Evolutionary conservation across 768 basidiomycete species (phyloP), one percentile per base, ranked within the genome.

Genomic region (Gloeophyllum trabeum): DNA sequence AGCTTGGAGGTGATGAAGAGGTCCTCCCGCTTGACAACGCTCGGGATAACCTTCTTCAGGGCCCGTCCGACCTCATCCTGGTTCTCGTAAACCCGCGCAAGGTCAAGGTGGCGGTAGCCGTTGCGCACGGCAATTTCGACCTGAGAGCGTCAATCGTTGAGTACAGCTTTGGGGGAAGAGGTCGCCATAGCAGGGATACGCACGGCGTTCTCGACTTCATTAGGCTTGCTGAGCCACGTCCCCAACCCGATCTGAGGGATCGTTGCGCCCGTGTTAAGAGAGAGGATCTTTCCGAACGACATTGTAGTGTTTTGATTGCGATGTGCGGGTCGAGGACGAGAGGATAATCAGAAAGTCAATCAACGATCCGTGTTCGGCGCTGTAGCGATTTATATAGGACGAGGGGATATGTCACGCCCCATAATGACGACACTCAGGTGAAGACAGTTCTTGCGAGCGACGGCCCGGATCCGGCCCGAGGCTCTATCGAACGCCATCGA

Each of bases 61-160:
- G 82, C 82, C 3, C 68, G 66, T 4, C 84, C 81, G 39, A 62
- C 63, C 60, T 83, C 84, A 44, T 76, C 67, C 59, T 89, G 88
- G 59, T 91, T 92, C 47, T 66, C 55, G 61, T 91, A 91, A 37
- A 84, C 66, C 73, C 73, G 73, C 3, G 88, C 89, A 16, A 85
- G 71, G 59, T 93, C 89, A 48, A 93, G 74, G 60, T 93, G 89
- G 39, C 85, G 70, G 58, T 90, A 91, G 1, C 87, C 87, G 22
- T 72, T 70, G 41, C 70, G 66, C 24, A 92, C 70, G 22, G 89
- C 88, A 50, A 69, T 66, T 57, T 84, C 81, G 40, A 86, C 82
- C 85, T 86, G 46, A 5, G 32, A 20, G 6, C 30, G 44, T 44
- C 37, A n/a, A n/a, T 13, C 12, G 40, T 42, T 42, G 44, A 23